A percentile compares a stretch with the other conserved stretches of the same genome.
Conservation (phyloP, 2,329 filamentous ascomycete species). For the Canariomyces notabilis region DNA sequence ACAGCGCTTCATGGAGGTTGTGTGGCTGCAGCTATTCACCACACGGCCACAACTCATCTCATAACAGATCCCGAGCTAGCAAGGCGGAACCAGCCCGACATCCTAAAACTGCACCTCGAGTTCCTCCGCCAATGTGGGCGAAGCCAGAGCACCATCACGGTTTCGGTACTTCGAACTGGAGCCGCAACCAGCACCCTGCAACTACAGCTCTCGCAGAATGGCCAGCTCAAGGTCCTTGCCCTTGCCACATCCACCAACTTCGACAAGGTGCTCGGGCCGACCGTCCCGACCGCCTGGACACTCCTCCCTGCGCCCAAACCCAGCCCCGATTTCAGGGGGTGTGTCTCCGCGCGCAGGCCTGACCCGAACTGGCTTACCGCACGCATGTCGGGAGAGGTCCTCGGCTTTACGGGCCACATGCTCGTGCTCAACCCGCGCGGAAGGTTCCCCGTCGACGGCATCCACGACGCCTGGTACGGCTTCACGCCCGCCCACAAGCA, state of each 20-base stretch:
- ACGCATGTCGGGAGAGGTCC: constrained; percentile 21
- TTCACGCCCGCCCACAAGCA: constrained; percentile 15
- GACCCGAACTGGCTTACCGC: constrained; percentile 26
- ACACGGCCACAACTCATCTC: constrained; percentile 23
- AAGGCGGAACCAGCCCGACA: constrained; percentile 22
- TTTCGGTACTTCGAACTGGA: constrained; percentile 22
- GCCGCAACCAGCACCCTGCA: constrained; percentile 22
- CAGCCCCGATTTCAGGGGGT: constrained; percentile 22
- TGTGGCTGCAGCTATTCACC: constrained; percentile 25
- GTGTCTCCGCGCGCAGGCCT: constrained; percentile 12
- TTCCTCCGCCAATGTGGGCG: constrained; percentile 25
- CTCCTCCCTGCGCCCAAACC: constrained; percentile 21
- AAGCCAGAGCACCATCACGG: constrained; percentile 20
- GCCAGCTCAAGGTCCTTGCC: constrained; percentile 19
- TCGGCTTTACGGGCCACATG: constrained; percentile 19
- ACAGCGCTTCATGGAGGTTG: constrained; percentile 25
- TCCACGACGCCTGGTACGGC: constrained; percentile 26
- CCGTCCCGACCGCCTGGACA: constrained; percentile 15
- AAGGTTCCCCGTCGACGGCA: constrained; percentile 18
- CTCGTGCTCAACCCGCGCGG: constrained; percentile 22
- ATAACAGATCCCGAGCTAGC: constrained; percentile 7
- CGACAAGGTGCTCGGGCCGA: constrained; percentile 22
- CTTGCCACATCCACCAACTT: constrained; percentile 26
- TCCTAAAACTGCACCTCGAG: constrained; percentile 26
- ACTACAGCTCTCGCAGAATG: constrained; percentile 21